phyloP scores from a whole-genome alignment of 2,329 filamentous ascomycete species.

The Beauveria varroae region DNA sequence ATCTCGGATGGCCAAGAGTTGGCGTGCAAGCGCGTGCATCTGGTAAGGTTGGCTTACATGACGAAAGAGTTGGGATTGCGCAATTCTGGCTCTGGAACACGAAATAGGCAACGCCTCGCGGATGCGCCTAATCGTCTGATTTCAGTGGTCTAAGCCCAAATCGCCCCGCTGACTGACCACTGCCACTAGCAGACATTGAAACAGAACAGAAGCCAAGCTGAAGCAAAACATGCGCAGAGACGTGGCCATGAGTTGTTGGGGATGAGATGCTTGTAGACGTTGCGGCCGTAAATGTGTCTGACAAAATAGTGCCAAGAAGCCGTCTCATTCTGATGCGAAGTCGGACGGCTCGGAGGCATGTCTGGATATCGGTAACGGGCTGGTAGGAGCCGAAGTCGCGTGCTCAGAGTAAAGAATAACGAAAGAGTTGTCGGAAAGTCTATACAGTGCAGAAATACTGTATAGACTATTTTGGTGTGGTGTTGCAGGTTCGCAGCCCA shows the following conservation, averaged over 20 bases:
- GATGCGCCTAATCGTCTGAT: slow-evolving; percentile 8
- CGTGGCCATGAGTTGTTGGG: background rate
- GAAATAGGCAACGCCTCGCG: slow-evolving; percentile 7
- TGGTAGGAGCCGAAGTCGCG: slow-evolving; percentile 4
- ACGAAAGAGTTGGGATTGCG: slow-evolving; percentile 1
- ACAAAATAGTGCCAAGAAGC: background rate
- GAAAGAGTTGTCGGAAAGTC: background rate
- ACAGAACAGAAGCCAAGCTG: background rate
- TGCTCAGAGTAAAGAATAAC: slow-evolving; percentile 7
- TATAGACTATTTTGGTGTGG: slow-evolving; percentile 4
- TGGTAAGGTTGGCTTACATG: background rate
- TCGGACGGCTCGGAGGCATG: slow-evolving; percentile 10
- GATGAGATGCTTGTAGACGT: background rate
- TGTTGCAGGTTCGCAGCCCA: slow-evolving; percentile 1
- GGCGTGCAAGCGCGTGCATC: background rate
- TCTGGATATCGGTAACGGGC: slow-evolving; percentile 5
- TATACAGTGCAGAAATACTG: slow-evolving; percentile 9
- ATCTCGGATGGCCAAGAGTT: slow-evolving; percentile 4
- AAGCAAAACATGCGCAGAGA: background rate
- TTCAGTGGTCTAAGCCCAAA: slow-evolving; percentile 1
- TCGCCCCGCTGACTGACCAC: background rate
- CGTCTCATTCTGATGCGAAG: background rate
- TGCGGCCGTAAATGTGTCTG: background rate
- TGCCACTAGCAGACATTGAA: too few species aligned
- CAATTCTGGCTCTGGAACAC: slow-evolving; percentile 6